Percentiles rank a stretch among this genome's conserved stretches.
phyloP scores from a whole-genome alignment of 179 eudicot genomes.

The Gypsophila paniculata region DNA sequence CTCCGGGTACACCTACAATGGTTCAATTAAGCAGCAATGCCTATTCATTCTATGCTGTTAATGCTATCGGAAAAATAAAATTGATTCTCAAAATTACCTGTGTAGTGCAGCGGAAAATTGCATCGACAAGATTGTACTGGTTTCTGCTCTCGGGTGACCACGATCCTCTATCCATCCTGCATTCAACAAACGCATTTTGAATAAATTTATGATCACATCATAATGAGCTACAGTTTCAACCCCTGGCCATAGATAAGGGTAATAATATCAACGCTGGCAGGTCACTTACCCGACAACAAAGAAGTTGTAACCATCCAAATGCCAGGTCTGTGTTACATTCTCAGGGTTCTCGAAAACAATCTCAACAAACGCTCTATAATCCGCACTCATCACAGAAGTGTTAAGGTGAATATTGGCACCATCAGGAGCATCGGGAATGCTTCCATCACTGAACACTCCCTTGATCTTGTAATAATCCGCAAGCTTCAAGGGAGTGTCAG shows the following conservation, averaged over 20 bases:
- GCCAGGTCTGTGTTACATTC: not conserved
- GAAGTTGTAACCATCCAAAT: constrained; percentile 13
- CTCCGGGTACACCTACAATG: constrained; percentile 10
- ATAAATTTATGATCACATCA: too few relatives aligned
- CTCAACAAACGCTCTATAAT: constrained; percentile 5
- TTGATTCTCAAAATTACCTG: not conserved
- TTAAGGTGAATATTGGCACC: not conserved
- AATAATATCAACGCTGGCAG: not conserved
- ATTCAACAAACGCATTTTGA: not conserved
- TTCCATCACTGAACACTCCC: constrained; percentile 10
- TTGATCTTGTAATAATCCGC: constrained; percentile 1
- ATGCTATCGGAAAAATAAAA: not conserved
- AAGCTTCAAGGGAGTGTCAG: constrained; percentile 7
- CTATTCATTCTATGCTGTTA: not conserved
- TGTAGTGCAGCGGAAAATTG: constrained; percentile 5
- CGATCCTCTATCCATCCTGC: constrained; percentile 9
- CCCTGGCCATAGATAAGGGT: too few relatives aligned
- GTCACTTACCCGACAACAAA: constrained; percentile 1
- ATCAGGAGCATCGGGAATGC: constrained; percentile 4
- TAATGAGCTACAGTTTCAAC: too few relatives aligned
- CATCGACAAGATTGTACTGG: constrained; percentile 7
- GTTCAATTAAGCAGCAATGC: not conserved
- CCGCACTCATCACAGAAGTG: constrained; percentile 10
- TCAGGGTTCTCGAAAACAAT: constrained; percentile 8
- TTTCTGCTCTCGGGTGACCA: constrained; percentile 12